Evolutionary conservation across 2,329 filamentous ascomycete species (phyloP).

Genomic region (Sporothrix pseudoabietina): DNA sequence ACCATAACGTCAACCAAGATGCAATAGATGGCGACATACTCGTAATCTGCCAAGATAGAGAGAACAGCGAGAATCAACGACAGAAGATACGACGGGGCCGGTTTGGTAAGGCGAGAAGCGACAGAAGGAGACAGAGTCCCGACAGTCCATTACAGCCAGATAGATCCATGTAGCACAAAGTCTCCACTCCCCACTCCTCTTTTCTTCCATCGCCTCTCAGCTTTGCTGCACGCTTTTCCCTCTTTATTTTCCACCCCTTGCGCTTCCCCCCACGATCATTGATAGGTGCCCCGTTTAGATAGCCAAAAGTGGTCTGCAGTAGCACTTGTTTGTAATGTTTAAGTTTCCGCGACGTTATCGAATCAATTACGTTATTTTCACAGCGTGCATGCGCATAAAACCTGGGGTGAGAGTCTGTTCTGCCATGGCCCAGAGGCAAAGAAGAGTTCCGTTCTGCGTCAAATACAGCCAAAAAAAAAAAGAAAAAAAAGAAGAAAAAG

Average conservation of each 20-base stretch:
- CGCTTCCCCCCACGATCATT: constrained; percentile 2
- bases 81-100: not conserved
- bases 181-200: not conserved
- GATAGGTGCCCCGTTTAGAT: not conserved
- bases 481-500: not conserved
- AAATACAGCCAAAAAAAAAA: not conserved
- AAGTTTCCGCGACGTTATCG: not conserved
- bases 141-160: not conserved
- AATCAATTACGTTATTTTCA: constrained; percentile 19
- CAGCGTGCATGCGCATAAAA: not conserved
- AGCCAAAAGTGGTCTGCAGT: not conserved
- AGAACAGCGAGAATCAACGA: not conserved
- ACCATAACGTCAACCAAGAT: not conserved
- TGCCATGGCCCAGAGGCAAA: not conserved
- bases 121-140: not conserved
- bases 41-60: not conserved
- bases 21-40: not conserved
- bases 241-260: not conserved
- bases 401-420: not conserved
- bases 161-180: not conserved
- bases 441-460: not conserved
- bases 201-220: not conserved
- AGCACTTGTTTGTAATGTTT: not conserved
- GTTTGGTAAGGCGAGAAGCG: not conserved
- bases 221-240: not conserved